Conservation (phyloP, 495 filamentous ascomycete species). For the Podospora comata region DNA sequence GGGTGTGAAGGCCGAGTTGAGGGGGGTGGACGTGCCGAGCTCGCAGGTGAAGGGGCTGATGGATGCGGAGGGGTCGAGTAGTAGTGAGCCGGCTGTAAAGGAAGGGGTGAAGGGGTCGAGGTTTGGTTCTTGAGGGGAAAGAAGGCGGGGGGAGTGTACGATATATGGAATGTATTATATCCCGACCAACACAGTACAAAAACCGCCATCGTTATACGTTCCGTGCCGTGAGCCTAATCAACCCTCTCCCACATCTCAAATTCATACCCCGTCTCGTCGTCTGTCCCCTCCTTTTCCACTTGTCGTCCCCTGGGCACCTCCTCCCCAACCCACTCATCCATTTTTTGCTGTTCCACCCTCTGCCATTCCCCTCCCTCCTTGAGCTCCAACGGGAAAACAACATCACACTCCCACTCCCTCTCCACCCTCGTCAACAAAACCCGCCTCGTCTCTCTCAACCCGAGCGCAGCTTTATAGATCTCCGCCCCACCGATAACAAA, state of each 20-base stretch:
- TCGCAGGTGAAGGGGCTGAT: conserved; percentile 26
- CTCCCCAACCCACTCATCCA: conserved; percentile 60
- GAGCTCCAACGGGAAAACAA: conserved; percentile 69
- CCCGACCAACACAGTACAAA: background rate
- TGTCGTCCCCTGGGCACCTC: conserved; percentile 47
- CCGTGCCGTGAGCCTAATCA: conserved; percentile 17
- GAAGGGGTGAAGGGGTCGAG: no score
- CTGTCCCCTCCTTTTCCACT: conserved; percentile 53
- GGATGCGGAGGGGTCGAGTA: conserved; percentile 11
- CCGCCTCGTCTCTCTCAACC: conserved; percentile 43
- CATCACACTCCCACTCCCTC: conserved; percentile 80
- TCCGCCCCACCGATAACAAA: conserved; percentile 90
- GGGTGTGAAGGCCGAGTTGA: conserved; percentile 38
- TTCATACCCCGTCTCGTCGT: conserved; percentile 57
- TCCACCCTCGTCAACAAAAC: conserved; percentile 64
- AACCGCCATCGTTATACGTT: background rate
- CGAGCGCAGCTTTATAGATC: conserved; percentile 71
- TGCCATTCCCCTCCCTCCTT: conserved; percentile 42
- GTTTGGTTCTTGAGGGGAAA: no score
- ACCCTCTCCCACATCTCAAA: conserved; percentile 63
- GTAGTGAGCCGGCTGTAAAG: background rate
- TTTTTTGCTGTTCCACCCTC: conserved; percentile 45
- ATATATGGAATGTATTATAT: background rate
- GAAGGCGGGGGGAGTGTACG: background rate
- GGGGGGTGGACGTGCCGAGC: conserved; percentile 38